These are phyloP conservation scores for Vitis hybrid DNA, from an alignment of 177 flowering plant species.

Conservation along the genomic window DNA sequence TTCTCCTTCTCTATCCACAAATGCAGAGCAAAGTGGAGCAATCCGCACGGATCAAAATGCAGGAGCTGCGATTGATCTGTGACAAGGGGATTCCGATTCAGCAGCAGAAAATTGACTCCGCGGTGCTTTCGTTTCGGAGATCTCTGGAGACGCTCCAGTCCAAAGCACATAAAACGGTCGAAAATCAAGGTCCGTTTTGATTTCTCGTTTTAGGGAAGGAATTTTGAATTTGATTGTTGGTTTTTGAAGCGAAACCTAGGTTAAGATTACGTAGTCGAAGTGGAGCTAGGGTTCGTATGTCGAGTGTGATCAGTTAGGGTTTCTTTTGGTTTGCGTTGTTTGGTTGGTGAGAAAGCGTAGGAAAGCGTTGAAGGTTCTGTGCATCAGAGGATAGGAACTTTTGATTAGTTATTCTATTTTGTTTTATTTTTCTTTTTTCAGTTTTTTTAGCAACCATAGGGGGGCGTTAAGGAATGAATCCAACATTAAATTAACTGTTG, in stretches of 20 bases:
- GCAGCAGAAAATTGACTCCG: constrained; percentile 37
- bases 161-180: constrained; percentile 32
- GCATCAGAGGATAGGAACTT: too few species aligned
- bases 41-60: constrained; percentile 36
- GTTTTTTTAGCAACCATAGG: not conserved
- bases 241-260: not conserved
- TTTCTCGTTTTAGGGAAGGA: constrained; percentile 1
- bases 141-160: constrained; percentile 35
- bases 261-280: too few species aligned
- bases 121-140: constrained; percentile 22
- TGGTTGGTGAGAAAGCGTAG: not conserved
- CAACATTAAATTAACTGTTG: too few species aligned
- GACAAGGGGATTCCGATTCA: constrained; percentile 35
- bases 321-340: not conserved
- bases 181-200: constrained; percentile 42
- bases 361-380: too few species aligned
- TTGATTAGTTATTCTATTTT: too few species aligned
- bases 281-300: constrained; percentile 9
- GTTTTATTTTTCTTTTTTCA: constrained; percentile 4
- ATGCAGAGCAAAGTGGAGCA: constrained; percentile 17
- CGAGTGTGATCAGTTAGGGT: not conserved
- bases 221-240: not conserved
- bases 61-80: constrained; percentile 35
- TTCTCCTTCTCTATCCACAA: not conserved
- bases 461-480: not conserved